Percentiles rank a stretch among this genome's conserved stretches.
phyloP scores from a whole-genome alignment of 305 asterid genomes.

The Solanum chacoense region DNA sequence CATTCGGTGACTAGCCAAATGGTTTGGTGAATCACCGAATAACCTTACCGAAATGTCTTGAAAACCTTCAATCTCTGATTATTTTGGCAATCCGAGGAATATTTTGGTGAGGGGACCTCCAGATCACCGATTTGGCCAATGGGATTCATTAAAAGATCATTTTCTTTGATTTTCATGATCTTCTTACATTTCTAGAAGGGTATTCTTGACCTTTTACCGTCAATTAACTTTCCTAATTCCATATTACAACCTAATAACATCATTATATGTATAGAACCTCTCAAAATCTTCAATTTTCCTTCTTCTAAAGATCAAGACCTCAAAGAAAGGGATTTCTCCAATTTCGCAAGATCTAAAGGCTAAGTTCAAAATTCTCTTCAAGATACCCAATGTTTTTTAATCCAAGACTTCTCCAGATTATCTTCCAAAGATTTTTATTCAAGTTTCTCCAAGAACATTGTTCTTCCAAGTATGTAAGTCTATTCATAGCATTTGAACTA shows the following conservation, averaged over 20 bases:
- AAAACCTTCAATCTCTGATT: background rate
- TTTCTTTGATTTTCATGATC: background rate
- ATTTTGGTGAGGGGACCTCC: background rate
- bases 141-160: background rate
- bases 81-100: background rate
- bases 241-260: background rate
- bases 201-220: background rate
- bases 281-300: background rate
- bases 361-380: background rate
- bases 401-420: background rate
- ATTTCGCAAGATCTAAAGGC: background rate
- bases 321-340: background rate
- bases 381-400: background rate
- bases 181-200: background rate
- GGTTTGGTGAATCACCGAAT: background rate
- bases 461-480: background rate
- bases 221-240: background rate
- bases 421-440: too few relatives aligned
- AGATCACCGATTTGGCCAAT: background rate
- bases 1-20: background rate
- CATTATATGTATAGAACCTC: background rate
- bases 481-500: background rate
- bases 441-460: background rate
- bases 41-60: background rate
- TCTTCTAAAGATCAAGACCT: background rate